Percentiles rank a stretch among this genome's conserved stretches.
Evolutionary conservation across 306 rosid genomes (phyloP).

Genomic region (Dalbergia cochinchinensis): DNA sequence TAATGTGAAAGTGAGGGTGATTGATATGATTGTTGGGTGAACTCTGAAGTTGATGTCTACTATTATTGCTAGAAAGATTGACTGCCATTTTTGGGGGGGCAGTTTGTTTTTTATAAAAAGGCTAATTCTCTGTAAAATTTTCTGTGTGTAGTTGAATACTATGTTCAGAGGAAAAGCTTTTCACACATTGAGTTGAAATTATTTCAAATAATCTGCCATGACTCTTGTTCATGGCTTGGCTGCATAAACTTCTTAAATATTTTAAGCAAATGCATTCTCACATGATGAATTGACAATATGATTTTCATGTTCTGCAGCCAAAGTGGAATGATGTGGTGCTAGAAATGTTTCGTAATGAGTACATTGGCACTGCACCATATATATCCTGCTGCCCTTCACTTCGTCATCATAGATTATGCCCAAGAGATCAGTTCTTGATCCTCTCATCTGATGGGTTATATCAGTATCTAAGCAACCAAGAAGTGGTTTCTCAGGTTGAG

Average conservation of each 20-base stretch:
- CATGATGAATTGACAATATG: slow-evolving; percentile 10
- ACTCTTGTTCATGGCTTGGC: slow-evolving; percentile 11
- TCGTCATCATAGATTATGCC: slow-evolving; percentile 77
- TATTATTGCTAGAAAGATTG: background rate
- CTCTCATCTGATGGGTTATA: slow-evolving; percentile 89
- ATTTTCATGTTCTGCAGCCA: slow-evolving; percentile 68
- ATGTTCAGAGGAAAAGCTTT: background rate
- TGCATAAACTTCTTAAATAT: slow-evolving; percentile 6
- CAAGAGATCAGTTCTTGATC: slow-evolving; percentile 83
- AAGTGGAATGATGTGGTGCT: slow-evolving; percentile 77
- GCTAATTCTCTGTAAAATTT: background rate
- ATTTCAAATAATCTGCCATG: background rate
- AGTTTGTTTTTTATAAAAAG: background rate
- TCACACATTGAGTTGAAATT: background rate
- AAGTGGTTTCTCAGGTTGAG: slow-evolving; percentile 87
- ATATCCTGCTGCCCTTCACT: slow-evolving; percentile 86
- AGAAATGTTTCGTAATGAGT: slow-evolving; percentile 89
- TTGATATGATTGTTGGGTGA: background rate
- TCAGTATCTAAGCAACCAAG: slow-evolving; percentile 87
- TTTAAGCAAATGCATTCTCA: slow-evolving; percentile 10
- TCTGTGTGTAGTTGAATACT: background rate
- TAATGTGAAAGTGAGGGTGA: background rate
- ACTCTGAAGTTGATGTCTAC: background rate
- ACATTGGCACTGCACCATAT: slow-evolving; percentile 84
- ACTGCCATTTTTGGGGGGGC: slow-evolving; percentile 10